Evolutionary conservation across 2,329 filamentous ascomycete genomes (phyloP).

Genomic region (Colletotrichum trifolii): DNA sequence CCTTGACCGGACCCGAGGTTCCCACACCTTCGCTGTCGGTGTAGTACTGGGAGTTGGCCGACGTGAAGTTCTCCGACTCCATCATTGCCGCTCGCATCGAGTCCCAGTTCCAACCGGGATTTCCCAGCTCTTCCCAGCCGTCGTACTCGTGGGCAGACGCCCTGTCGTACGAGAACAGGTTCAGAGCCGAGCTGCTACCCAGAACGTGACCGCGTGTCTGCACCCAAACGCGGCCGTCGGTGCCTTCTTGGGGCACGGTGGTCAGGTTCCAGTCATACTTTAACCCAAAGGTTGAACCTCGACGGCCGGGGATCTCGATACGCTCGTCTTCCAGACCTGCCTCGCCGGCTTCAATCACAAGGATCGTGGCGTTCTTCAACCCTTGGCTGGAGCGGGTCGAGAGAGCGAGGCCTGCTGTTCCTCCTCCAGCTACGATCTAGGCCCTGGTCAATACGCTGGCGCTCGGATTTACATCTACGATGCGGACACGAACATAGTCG

Average conservation of each 20-base stretch:
- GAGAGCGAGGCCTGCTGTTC: conserved; percentile 27
- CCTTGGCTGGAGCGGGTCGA: conserved; percentile 38
- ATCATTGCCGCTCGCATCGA: conserved; percentile 48
- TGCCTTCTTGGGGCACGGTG: conserved; percentile 50
- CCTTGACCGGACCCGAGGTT: conserved; percentile 40
- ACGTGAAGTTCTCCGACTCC: conserved; percentile 43
- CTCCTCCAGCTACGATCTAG: conserved; percentile 36
- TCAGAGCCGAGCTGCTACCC: conserved; percentile 57
- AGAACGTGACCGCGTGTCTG: conserved; percentile 57
- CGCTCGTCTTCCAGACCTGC: conserved; percentile 37
- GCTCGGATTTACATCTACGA: no score
- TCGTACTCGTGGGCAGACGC: conserved; percentile 45
- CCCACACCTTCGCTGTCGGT: conserved; percentile 36
- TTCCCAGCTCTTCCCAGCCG: conserved; percentile 47
- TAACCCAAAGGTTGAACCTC: conserved; percentile 38
- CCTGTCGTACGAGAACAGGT: conserved; percentile 52
- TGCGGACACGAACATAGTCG: conserved; percentile 17
- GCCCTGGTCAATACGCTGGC: no score
- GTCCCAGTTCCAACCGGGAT: conserved; percentile 49
- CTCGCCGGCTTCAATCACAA: conserved; percentile 46
- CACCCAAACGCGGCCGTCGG: conserved; percentile 49
- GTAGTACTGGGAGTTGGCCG: conserved; percentile 32
- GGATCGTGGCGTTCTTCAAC: conserved; percentile 39
- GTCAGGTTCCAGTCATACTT: conserved; percentile 52
- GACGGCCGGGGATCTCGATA: conserved; percentile 43